These are phyloP conservation scores for Syncephalastrum contaminatum DNA, from an alignment of 371 early-diverging fungal genomes.

Conservation along the genomic window DNA sequence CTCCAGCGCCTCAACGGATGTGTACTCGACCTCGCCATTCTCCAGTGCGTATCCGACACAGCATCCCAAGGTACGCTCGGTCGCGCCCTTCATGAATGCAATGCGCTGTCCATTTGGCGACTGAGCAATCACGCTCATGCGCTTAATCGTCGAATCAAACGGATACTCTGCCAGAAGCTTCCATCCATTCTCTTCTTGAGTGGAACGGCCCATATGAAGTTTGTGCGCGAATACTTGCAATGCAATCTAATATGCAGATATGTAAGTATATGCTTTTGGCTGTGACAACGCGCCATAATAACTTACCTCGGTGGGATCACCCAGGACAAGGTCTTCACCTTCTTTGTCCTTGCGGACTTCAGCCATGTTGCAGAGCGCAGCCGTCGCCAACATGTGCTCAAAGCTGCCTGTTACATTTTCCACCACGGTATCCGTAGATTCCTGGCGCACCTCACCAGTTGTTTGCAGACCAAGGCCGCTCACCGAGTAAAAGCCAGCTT, in stretches of 20 bases:
- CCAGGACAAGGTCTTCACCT: conserved; percentile 71
- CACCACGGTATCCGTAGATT: conserved; percentile 18
- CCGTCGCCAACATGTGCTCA: conserved; percentile 39
- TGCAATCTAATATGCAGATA: conserved; percentile 38
- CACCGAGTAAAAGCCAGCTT: conserved; percentile 59
- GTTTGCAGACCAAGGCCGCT: conserved; percentile 58
- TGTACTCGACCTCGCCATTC: conserved; percentile 27
- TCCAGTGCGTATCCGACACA: conserved; percentile 42
- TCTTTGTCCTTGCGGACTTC: conserved; percentile 61
- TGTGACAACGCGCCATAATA: background rate
- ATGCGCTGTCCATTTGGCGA: conserved; percentile 54
- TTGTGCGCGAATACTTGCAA: conserved; percentile 78
- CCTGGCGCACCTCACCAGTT: conserved; percentile 34
- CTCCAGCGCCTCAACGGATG: conserved; percentile 51
- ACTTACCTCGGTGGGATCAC: conserved; percentile 80
- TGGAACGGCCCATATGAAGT: conserved; percentile 62
- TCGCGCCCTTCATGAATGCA: conserved; percentile 70
- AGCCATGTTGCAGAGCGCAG: conserved; percentile 77
- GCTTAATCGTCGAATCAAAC: conserved; percentile 85
- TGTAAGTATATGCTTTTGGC: background rate
- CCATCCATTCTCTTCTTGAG: conserved; percentile 48
- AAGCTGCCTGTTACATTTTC: conserved; percentile 37
- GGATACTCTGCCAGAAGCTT: conserved; percentile 77
- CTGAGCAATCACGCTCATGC: conserved; percentile 86
- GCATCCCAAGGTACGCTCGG: conserved; percentile 68